Evolutionary conservation across 192 early-diverging fungal species (phyloP).

Genomic region (Haplosporangium gracile): DNA sequence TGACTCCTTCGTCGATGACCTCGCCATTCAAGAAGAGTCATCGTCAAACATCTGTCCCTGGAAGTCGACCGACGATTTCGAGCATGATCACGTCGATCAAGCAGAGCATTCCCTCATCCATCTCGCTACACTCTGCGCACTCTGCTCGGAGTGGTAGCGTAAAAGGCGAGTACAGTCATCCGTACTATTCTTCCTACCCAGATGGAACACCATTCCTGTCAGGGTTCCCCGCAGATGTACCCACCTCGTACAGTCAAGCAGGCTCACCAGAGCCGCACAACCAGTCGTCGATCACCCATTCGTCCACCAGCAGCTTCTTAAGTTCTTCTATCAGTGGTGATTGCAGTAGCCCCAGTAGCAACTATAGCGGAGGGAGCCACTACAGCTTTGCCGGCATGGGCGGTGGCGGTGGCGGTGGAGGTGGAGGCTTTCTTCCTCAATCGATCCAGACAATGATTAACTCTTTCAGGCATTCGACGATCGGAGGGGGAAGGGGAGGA

Average conservation of each 20-base stretch:
- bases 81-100: slow-evolving; percentile 28
- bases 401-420: not conserved
- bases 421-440: slow-evolving; percentile 13
- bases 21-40: slow-evolving; percentile 18
- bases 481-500: not conserved
- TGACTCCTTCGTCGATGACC: not conserved
- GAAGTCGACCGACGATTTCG: slow-evolving; percentile 9
- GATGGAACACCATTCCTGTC: slow-evolving; percentile 27
- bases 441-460: slow-evolving; percentile 26
- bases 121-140: slow-evolving; percentile 19
- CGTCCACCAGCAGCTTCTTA: not conserved
- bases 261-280: not conserved
- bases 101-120: slow-evolving; percentile 39
- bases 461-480: slow-evolving; percentile 6
- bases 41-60: slow-evolving; percentile 19
- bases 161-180: slow-evolving; percentile 6
- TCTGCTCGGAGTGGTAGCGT: not conserved
- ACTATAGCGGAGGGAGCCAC: not conserved
- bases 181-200: slow-evolving; percentile 23
- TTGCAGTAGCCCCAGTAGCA: not conserved
- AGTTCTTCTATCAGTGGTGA: not conserved
- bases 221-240: not conserved
- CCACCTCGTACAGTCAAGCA: slow-evolving; percentile 24
- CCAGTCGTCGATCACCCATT: not conserved
- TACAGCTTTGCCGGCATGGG: not conserved